Conservation (phyloP, 768 basidiomycete genomes). For the Termitomyces sp. region DNA sequence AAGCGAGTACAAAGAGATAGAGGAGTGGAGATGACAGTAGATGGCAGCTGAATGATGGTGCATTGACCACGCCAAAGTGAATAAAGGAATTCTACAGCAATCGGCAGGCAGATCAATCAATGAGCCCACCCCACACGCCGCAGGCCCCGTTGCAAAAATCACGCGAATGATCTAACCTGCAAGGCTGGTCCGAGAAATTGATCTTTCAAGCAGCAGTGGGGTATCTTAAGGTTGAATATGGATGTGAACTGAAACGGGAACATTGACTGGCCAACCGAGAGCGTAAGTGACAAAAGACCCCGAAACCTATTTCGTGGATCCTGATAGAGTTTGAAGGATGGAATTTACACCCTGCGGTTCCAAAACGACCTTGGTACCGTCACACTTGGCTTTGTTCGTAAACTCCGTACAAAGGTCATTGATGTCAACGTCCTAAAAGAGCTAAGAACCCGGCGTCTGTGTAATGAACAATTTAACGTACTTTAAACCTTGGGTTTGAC, state of each 20-base stretch:
- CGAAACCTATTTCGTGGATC: constrained; percentile 15
- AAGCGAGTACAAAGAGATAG: not conserved
- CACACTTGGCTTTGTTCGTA: constrained; percentile 77
- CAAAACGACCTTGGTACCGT: constrained; percentile 79
- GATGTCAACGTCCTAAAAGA: constrained; percentile 65
- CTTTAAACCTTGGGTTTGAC: constrained; percentile 73
- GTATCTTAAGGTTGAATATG: not conserved
- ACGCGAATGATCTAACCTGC: not conserved
- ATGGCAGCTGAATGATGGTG: not conserved
- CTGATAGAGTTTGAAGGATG: constrained; percentile 41
- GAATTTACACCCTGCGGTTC: constrained; percentile 50
- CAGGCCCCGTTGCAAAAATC: not conserved
- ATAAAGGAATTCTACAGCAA: not conserved
- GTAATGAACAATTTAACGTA: constrained; percentile 27
- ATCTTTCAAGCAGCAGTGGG: not conserved
- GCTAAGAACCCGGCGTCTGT: not conserved
- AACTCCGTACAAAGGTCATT: constrained; percentile 79
- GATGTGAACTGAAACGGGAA: not conserved
- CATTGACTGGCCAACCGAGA: not conserved
- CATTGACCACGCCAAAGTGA: not conserved
- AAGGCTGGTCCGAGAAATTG: not conserved
- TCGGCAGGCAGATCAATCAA: not conserved
- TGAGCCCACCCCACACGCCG: too few species aligned
- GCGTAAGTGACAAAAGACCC: not conserved
- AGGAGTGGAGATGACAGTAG: not conserved